Base-by-base conservation (phyloP, 2,329 filamentous ascomycete genomes). In the Gaeumannomyces sp. region DNA sequence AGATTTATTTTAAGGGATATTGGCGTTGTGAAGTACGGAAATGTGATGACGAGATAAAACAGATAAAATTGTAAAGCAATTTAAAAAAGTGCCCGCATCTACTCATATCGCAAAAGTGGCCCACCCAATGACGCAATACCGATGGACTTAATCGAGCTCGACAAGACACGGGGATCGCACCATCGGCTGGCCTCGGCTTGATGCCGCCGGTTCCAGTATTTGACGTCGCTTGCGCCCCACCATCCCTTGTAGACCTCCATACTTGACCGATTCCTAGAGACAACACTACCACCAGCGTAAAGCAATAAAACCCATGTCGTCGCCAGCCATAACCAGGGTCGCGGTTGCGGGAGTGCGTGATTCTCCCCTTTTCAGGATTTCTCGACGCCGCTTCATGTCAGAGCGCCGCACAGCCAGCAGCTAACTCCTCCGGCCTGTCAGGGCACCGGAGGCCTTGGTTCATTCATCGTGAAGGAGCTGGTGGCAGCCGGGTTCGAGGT, bases 361-460 rank as follows among this genome's bases (percentile, higher is more conserved):
- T 38, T 38, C 8, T 38, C 35, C 14, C 13, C 8, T 10, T 13
- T 35, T 14, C 14, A 13, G 35, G 35, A 33, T 25, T 57, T 11
- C 53, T 57, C 27, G 22, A 57, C 2, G n/a, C n/a, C 6, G n/a
- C 22, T 22, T n/a, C 19, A 25, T 28, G 53, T 25, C 14, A 13
- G 11, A 5, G 19, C 13, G 10, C 10, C 50, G 14, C 3, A 57
- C 53, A 25, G 1, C 53, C 22, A 25, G n/a, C 53, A 11, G 8
- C 53, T 28, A n/a, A n/a, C 53, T 16, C 53, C 22, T 25, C 1
- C n/a, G 53, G 2, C 8, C 22, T 16, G 3, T 10, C 28, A 63
- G 62, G 62, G 53, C 53, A 35, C 5, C n/a, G 62, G 62, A 4
- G 25, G 53, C n/a, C 62, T 63, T 22, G 62, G 62, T 6, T 13